A percentile compares a stretch with the other conserved stretches of the same genome.
These are phyloP conservation scores for Flaveria floridana DNA, from an alignment of 140 eudicot genomes.

Conservation along the genomic window DNA sequence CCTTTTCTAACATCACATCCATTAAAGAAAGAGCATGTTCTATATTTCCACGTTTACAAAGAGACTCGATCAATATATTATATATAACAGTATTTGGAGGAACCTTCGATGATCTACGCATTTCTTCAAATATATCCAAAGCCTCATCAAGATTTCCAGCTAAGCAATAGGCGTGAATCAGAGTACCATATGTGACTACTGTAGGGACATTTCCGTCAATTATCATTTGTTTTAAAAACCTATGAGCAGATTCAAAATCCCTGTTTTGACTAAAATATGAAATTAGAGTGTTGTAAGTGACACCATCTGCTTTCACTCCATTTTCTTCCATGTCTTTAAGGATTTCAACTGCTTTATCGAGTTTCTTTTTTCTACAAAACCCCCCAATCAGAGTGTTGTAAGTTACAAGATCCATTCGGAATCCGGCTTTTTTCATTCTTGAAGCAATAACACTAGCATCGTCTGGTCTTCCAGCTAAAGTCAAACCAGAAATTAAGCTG, in stretches of 20 bases:
- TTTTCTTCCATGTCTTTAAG: slow-evolving; percentile 64
- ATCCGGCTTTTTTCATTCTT: slow-evolving; percentile 71
- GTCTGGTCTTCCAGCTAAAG: slow-evolving; percentile 60
- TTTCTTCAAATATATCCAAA: slow-evolving; percentile 53
- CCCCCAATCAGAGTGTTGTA: slow-evolving; percentile 84
- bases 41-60: slow-evolving; percentile 57
- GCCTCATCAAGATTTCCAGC: slow-evolving; percentile 61
- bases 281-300: slow-evolving; percentile 74
- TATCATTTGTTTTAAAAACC: slow-evolving; percentile 58
- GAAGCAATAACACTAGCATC: slow-evolving; percentile 55
- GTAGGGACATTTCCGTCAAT: slow-evolving; percentile 59
- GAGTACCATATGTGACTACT: slow-evolving; percentile 70
- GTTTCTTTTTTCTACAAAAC: slow-evolving; percentile 61
- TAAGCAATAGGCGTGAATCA: slow-evolving; percentile 66
- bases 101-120: slow-evolving; percentile 43
- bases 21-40: slow-evolving; percentile 59
- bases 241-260: slow-evolving; percentile 57
- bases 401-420: slow-evolving; percentile 49
- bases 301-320: slow-evolving; percentile 56
- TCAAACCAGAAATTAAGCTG: slow-evolving; percentile 69
- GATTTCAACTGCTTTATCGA: slow-evolving; percentile 59
- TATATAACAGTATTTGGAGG: slow-evolving; percentile 71
- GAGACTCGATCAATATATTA: slow-evolving; percentile 59
- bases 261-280: slow-evolving; percentile 57
- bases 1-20: slow-evolving; percentile 61